These are phyloP conservation scores for Fraxinus platypoda DNA, from an alignment of 305 asterid genomes.

Conservation along the genomic window DNA sequence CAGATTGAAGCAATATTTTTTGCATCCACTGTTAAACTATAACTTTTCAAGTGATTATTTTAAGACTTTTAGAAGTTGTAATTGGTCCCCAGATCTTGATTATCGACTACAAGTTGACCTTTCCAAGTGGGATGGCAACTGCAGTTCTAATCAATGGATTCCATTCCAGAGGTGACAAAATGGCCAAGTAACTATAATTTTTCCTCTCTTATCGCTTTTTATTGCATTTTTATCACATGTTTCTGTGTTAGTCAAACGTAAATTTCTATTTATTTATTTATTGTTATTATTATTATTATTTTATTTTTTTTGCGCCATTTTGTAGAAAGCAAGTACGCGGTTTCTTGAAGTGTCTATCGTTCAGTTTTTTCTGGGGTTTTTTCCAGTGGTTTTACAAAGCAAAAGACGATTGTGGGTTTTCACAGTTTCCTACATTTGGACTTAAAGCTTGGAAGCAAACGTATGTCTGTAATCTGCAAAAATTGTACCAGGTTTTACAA, in stretches of 20 bases:
- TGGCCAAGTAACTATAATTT: slow-evolving; percentile 44
- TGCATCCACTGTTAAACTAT: background rate
- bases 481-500: background rate
- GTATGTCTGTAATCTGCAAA: slow-evolving; percentile 29
- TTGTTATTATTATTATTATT: too few species aligned
- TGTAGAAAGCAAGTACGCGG: slow-evolving; percentile 66
- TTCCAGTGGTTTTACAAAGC: slow-evolving; percentile 82
- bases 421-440: slow-evolving; percentile 80
- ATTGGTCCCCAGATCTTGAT: slow-evolving; percentile 46
- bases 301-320: background rate
- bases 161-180: slow-evolving; percentile 53
- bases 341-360: slow-evolving; percentile 47
- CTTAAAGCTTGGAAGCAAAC: slow-evolving; percentile 67
- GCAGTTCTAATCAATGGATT: slow-evolving; percentile 71
- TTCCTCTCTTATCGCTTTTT: background rate
- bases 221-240: background rate
- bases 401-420: slow-evolving; percentile 61
- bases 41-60: background rate
- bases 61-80: background rate
- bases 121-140: slow-evolving; percentile 75
- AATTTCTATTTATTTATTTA: too few species aligned
- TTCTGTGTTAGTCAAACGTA: background rate
- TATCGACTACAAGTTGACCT: slow-evolving; percentile 60
- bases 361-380: slow-evolving; percentile 72
- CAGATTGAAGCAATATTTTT: background rate